A percentile compares a stretch with the other conserved stretches of the same genome.
Conservation (phyloP, 768 basidiomycete genomes). For the Boletus rubropictus region DNA sequence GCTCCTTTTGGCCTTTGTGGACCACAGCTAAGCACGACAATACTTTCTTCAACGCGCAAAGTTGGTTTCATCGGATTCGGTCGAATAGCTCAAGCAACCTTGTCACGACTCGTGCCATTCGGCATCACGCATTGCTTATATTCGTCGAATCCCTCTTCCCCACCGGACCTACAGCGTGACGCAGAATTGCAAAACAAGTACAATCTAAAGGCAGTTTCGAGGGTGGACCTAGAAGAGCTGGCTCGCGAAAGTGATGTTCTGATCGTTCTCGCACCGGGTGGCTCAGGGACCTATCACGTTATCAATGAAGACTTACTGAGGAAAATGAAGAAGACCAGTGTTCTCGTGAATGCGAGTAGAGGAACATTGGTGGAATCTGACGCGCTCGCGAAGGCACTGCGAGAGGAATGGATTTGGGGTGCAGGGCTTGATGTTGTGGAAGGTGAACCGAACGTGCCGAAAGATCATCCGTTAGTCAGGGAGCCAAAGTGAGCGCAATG, state of each 20-base stretch:
- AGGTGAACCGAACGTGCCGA: conserved; percentile 73
- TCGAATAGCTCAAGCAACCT: conserved; percentile 82
- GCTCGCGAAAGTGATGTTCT: conserved; percentile 79
- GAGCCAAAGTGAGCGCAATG: conserved; percentile 53
- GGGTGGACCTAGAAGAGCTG: conserved; percentile 60
- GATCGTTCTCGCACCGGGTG: conserved; percentile 79
- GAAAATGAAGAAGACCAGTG: conserved; percentile 78
- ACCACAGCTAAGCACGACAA: conserved; percentile 61
- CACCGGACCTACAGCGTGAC: conserved; percentile 37
- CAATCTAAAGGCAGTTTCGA: conserved; percentile 37
- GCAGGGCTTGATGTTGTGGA: conserved; percentile 94
- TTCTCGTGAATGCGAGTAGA: conserved; percentile 81
- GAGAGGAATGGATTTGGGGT: conserved; percentile 77
- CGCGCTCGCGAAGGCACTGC: conserved; percentile 76
- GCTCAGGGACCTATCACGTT: conserved; percentile 61
- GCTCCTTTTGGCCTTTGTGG: conserved; percentile 82
- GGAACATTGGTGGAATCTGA: conserved; percentile 88
- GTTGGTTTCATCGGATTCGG: conserved; percentile 94
- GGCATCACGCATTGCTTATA: conserved; percentile 74
- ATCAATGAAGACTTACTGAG: conserved; percentile 66
- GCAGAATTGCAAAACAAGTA: conserved; percentile 33
- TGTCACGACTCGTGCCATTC: conserved; percentile 76
- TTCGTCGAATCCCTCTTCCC: conserved; percentile 49
- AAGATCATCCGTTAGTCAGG: conserved; percentile 75
- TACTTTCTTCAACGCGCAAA: conserved; percentile 49